Base-by-base conservation (phyloP, 106 monocot species). In the Dioscorea zingiberensis region DNA sequence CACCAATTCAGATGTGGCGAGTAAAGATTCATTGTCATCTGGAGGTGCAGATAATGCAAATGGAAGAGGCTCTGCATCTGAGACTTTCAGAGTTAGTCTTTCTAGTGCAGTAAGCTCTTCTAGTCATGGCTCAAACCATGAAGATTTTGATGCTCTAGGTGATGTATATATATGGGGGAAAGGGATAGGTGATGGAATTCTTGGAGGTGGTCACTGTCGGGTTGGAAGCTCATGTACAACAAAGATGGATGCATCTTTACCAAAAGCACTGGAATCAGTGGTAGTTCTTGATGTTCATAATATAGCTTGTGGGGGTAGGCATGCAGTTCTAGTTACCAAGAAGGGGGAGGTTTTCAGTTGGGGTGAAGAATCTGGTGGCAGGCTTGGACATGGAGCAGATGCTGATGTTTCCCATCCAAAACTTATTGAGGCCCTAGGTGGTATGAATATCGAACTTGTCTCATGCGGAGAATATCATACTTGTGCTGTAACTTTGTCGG, bases 91-190 rank as follows among this genome's bases (percentile, higher is more conserved):
- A 61, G 69, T 81, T 26, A 88, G 87, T 47, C 47, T 83, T 14
- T 83, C 87, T 58, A 88, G 87, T 81, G 87, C 80, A 15, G 80
- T 88, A 48, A 84, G 83, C 60, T 88, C 87, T 69, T 88, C 83
- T 14, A 88, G 83, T 30, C 87, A 83, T 68, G 83, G 87, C 51
- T 88, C 83, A 46, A 59, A 71, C 27, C 71, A 55, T 76, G 87
- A 83, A 18, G 87, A 88, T 66, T 75, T 77, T 78, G 87, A 88
- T 78, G 77, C 75, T 21, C 55, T 88, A 60, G 80, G 77, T 29
- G 87, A 83, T 84, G 83, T 88, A 59, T 84, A 77, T 65, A 63
- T 84, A 12, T 88, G 87, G 87, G 87, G 83, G 9, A 83, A 88
- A 75, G 77, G 77, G 7, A 54, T 64, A 25, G 72, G 73, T 55